Evolutionary conservation across 192 early-diverging fungal genomes (phyloP).

Genomic region (Spinellus fusiger): DNA sequence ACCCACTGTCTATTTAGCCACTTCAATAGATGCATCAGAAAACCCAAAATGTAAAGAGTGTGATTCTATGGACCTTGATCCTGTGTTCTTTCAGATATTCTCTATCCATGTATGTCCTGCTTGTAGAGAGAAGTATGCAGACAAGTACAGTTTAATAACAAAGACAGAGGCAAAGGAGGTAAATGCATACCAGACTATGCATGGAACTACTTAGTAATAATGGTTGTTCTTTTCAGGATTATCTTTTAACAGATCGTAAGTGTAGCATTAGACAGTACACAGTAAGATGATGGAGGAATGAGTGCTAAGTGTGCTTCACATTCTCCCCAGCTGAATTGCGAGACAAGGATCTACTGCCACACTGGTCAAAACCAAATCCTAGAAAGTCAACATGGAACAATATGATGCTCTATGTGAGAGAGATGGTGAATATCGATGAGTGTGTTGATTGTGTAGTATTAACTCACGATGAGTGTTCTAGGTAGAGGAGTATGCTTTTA

Average conservation of each 20-base stretch:
- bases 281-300: too few species aligned
- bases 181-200: not conserved
- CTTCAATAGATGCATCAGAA: slow-evolving; percentile 40
- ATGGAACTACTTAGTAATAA: not conserved
- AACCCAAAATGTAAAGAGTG: slow-evolving; percentile 82
- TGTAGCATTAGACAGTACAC: not conserved
- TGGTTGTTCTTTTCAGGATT: slow-evolving; percentile 54
- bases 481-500: slow-evolving; percentile 88
- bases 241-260: slow-evolving; percentile 87
- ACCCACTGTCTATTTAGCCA: too few species aligned
- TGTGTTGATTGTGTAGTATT: not conserved
- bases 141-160: slow-evolving; percentile 90
- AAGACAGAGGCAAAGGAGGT: slow-evolving; percentile 91
- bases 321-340: slow-evolving; percentile 62
- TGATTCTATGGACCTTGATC: slow-evolving; percentile 76
- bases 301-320: not conserved
- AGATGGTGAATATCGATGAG: slow-evolving; percentile 43
- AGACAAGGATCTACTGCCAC: slow-evolving; percentile 68
- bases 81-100: slow-evolving; percentile 66
- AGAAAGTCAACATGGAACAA: slow-evolving; percentile 94
- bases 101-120: slow-evolving; percentile 64
- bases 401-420: slow-evolving; percentile 90
- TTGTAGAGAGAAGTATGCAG: slow-evolving; percentile 70
- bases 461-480: slow-evolving; percentile 9
- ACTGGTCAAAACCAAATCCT: slow-evolving; percentile 89